phyloP scores from a whole-genome alignment of 2,329 filamentous ascomycete genomes.

The Sclerotinia trifoliorum region DNA sequence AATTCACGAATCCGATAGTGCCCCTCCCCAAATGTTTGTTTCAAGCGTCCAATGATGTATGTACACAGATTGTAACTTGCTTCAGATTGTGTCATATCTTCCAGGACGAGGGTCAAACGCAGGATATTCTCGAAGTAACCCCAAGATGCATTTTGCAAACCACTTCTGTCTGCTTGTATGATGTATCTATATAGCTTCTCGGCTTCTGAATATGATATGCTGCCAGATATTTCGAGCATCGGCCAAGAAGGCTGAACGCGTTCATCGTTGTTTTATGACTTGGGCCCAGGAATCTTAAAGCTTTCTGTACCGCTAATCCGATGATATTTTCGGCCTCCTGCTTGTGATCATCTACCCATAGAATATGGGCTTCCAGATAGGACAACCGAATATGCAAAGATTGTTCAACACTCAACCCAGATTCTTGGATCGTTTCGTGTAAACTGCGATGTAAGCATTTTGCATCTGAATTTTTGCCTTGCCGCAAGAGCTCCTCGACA shows the following conservation, averaged over 20 bases:
- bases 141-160: background rate
- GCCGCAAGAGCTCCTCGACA: background rate
- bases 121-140: fast-evolving
- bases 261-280: background rate
- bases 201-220: background rate
- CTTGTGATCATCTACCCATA: fast-evolving
- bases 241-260: background rate
- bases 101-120: fast-evolving
- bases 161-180: background rate
- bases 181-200: background rate
- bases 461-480: fast-evolving
- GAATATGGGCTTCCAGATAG: background rate
- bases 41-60: too few relatives aligned
- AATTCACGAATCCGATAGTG: background rate
- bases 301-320: background rate
- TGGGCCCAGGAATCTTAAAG: background rate
- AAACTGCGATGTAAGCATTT: background rate
- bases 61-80: background rate
- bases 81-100: background rate
- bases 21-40: background rate
- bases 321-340: background rate
- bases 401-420: background rate
- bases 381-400: background rate
- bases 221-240: fast-evolving
- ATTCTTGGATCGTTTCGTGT: background rate